Evolutionary conservation across 2,329 filamentous ascomycete species (phyloP).

Genomic region (Blastomyces silverae): DNA sequence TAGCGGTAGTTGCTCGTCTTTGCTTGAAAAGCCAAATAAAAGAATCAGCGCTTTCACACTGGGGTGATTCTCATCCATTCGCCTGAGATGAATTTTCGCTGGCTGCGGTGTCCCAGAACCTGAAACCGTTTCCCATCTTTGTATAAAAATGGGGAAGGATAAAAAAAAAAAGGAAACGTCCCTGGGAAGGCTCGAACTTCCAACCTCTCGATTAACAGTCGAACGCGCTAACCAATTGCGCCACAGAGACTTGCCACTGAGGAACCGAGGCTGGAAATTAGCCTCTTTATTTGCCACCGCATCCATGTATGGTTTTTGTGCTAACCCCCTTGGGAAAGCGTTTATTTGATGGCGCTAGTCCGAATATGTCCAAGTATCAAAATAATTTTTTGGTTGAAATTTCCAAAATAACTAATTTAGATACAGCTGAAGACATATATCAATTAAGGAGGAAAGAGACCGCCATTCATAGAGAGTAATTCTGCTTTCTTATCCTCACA

Average conservation of each 20-base stretch:
- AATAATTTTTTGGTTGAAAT: slow-evolving; percentile 2
- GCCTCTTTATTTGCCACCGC: not conserved
- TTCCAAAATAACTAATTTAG: not conserved
- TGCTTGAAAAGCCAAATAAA: not conserved
- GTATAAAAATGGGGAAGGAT: not conserved
- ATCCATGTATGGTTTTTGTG: too few species aligned
- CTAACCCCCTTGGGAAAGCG: not conserved
- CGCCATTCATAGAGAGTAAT: not conserved
- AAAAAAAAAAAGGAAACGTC: slow-evolving; percentile 23
- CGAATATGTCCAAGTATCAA: not conserved
- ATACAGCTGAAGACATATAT: not conserved
- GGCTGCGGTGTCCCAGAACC: not conserved
- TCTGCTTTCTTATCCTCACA: not conserved
- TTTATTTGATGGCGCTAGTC: not conserved
- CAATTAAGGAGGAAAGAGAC: not conserved
- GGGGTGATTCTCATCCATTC: not conserved
- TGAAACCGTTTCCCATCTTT: not conserved
- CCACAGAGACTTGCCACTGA: slow-evolving; percentile 12
- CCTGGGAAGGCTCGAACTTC: slow-evolving; percentile 40
- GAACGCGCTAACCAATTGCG: slow-evolving; percentile 18
- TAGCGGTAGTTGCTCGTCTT: too few species aligned
- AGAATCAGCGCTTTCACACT: not conserved
- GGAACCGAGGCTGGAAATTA: not conserved
- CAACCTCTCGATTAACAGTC: slow-evolving; percentile 29
- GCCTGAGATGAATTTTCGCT: not conserved